Conservation (phyloP, 208 protist species). For the Phytomonas serpens region DNA sequence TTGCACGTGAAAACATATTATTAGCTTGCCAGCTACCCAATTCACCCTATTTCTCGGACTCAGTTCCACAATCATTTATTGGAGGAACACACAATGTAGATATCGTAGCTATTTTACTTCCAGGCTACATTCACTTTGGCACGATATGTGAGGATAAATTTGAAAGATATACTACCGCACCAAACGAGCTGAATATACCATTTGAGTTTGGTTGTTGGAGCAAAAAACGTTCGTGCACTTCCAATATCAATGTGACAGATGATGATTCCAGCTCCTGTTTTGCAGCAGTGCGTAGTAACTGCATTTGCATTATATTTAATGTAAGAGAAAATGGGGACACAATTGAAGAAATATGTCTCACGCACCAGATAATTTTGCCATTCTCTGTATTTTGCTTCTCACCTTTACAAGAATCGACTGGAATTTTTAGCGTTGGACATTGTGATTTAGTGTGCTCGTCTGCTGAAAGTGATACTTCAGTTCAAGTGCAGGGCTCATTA, state of each 20-base stretch:
- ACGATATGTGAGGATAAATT: background rate
- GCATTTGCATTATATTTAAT: background rate
- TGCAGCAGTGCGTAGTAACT: background rate
- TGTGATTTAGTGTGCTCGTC: constrained; percentile 1
- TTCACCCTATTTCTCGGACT: background rate
- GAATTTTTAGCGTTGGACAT: background rate
- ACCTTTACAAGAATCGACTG: background rate
- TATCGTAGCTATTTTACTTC: background rate
- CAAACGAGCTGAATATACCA: background rate
- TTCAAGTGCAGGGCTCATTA: background rate
- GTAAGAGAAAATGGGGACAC: background rate
- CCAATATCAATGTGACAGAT: background rate
- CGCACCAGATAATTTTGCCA: background rate
- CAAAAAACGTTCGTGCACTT: background rate
- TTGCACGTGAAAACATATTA: background rate
- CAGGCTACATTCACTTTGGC: background rate
- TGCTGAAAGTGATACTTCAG: background rate
- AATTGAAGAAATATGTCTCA: background rate
- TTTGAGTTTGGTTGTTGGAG: background rate
- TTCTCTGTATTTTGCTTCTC: background rate
- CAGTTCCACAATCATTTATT: background rate
- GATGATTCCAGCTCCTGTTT: background rate
- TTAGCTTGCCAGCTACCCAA: background rate
- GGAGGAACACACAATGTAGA: background rate
- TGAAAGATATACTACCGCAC: background rate